Evolutionary conservation across 371 early-diverging fungal genomes (phyloP).

Genomic region (Circinella umbellata): DNA sequence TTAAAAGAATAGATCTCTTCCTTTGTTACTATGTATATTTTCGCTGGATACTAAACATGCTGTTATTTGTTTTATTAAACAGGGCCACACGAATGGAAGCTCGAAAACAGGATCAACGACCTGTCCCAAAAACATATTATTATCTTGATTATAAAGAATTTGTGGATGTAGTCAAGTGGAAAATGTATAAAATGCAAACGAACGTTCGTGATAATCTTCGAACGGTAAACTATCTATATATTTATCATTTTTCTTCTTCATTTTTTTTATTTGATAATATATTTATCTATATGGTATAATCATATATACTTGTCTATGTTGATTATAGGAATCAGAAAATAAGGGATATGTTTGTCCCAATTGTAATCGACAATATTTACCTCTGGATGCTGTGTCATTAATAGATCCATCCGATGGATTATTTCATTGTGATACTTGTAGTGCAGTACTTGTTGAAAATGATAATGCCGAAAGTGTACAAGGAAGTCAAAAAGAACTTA

Average conservation of each 20-base stretch:
- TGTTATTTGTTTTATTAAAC: neutral
- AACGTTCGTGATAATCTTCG: slow-evolving; percentile 72
- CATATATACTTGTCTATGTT: neutral
- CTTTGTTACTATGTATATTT: neutral
- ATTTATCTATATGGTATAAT: neutral
- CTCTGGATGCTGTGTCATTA: slow-evolving; percentile 62
- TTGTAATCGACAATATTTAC: slow-evolving; percentile 59
- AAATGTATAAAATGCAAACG: slow-evolving; percentile 85
- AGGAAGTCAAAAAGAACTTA: slow-evolving; percentile 43
- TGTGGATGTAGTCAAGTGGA: slow-evolving; percentile 92
- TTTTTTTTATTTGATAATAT: neutral
- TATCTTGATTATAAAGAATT: slow-evolving; percentile 92
- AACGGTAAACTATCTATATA: slow-evolving; percentile 41
- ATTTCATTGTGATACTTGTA: slow-evolving; percentile 69
- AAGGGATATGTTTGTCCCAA: slow-evolving; percentile 73
- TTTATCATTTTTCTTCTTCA: neutral
- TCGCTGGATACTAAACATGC: no score
- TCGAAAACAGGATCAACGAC: slow-evolving; percentile 65
- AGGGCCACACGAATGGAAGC: slow-evolving; percentile 69
- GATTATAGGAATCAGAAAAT: slow-evolving; percentile 65
- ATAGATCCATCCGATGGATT: slow-evolving; percentile 51
- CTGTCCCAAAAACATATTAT: slow-evolving; percentile 78
- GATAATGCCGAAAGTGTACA: slow-evolving; percentile 68
- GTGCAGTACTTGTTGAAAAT: slow-evolving; percentile 65
- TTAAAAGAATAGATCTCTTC: neutral